Percentiles rank a stretch among this genome's conserved stretches.
Evolutionary conservation across 2,329 filamentous ascomycete genomes (phyloP).

Genomic region (Clarireedia homoeocarpa): DNA sequence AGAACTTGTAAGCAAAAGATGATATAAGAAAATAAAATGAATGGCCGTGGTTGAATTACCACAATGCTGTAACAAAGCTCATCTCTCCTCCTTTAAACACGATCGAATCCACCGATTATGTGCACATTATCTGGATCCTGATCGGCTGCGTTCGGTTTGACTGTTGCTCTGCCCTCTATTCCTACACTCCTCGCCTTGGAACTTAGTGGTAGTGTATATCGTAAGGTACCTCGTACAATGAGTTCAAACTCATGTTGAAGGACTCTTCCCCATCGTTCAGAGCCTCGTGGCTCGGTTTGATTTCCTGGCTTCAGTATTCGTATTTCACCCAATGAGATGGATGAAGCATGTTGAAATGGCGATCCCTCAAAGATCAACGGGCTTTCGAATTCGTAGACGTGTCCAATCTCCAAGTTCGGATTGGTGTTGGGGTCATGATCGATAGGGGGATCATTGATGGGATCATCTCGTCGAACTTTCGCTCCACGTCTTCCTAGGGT

Average conservation of each 20-base stretch:
- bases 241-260: conserved; percentile 89
- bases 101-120: conserved; percentile 13
- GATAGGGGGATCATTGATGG: conserved; percentile 28
- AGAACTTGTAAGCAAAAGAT: conserved; percentile 6
- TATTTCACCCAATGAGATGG: conserved; percentile 73
- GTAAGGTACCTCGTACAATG: conserved; percentile 82
- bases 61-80: neutral
- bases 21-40: conserved; percentile 1
- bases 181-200: conserved; percentile 51
- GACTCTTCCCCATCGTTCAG: conserved; percentile 82
- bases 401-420: conserved; percentile 87
- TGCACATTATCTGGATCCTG: conserved; percentile 25
- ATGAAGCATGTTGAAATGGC: conserved; percentile 67
- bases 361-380: conserved; percentile 84
- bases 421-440: conserved; percentile 58
- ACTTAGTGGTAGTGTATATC: conserved; percentile 63
- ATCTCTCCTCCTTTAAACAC: neutral
- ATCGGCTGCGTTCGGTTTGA: conserved; percentile 46
- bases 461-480: conserved; percentile 22
- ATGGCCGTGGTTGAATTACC: conserved; percentile 2
- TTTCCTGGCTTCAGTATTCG: conserved; percentile 80
- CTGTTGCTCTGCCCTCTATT: conserved; percentile 50
- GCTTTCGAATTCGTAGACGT: conserved; percentile 79
- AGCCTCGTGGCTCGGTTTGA: conserved; percentile 72
- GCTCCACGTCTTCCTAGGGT: conserved; percentile 29